Evolutionary conservation across 768 basidiomycete species (phyloP), one percentile per base, ranked within the genome.

Genomic region (Gautieria morchelliformis): DNA sequence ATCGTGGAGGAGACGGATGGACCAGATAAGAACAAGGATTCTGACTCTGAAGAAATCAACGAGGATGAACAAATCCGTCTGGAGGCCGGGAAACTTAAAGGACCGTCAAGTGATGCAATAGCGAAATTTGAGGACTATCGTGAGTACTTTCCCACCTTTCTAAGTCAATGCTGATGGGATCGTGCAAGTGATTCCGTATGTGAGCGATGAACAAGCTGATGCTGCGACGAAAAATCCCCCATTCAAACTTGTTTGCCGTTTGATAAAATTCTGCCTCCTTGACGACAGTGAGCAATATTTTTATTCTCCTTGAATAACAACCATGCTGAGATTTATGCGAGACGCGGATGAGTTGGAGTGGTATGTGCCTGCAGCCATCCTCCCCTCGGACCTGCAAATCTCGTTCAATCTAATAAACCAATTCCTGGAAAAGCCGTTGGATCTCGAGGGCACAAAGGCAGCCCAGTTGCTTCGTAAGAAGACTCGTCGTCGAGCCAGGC

Each of bases 241-340:
- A 56, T 73, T 97, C 60, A 93, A 93, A 67, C 79, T 98, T 27
- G 69, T 98, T 60, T 87, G 96, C 69, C 83, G 87, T 37, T 73
- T 98, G 8, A 74, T 85, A 20, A 81, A 83, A 39, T 94, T 94
- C 68, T 74, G 73, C 60, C 74, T 85, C 47, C 69, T 77, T 11
- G 78, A 82, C 54, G 83, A 90, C 66, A 80, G 92, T 89, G 62
- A 51, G 77, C 63, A 30, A 17, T 35, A 58, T 35, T 56, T 22
- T 58, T 15, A 37, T 46, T 56, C 30, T 19, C 42, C 35, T 6
- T 40, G n/a, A n/a, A n/a, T n/a, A 30, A 37, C 22, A 22, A 20
- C 44, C 24, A 17, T 14, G 27, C 35, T 60, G 53, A 55, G n/a
- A 42, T 33, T 44, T 52, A 58, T 6, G 5, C 15, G 56, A 87